Conservation (phyloP, 2,329 filamentous ascomycete species). For the Pseudogymnoascus verrucosus region DNA sequence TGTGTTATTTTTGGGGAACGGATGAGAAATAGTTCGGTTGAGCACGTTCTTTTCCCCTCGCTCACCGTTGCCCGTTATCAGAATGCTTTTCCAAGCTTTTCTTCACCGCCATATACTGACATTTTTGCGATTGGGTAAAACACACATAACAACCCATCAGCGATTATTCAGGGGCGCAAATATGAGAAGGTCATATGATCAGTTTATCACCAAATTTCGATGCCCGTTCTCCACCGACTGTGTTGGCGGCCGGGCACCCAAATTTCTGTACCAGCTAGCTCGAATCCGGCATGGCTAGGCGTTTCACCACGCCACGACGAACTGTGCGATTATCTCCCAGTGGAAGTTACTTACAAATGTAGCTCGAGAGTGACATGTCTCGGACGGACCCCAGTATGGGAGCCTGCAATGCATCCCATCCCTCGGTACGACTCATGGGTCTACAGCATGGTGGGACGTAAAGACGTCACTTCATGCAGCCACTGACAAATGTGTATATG, state of each 20-base stretch:
- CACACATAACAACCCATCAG: background rate
- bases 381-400: background rate
- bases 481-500: conserved; percentile 2
- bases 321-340: background rate
- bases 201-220: background rate
- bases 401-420: background rate
- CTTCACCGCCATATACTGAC: background rate
- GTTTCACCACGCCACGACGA: background rate
- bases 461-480: conserved; percentile 7
- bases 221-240: background rate
- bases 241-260: background rate
- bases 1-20: background rate
- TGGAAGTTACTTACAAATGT: background rate
- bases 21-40: background rate
- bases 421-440: background rate
- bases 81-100: background rate
- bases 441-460: background rate
- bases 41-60: background rate
- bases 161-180: background rate
- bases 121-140: background rate
- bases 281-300: background rate
- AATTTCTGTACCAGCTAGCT: background rate
- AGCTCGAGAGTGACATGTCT: background rate
- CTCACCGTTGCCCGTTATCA: background rate
- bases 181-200: conserved; percentile 3